A percentile compares a stretch with the other conserved stretches of the same genome.
Conservation (phyloP, 768 basidiomycete species). For the Lanmaoa pseudosensibilis region DNA sequence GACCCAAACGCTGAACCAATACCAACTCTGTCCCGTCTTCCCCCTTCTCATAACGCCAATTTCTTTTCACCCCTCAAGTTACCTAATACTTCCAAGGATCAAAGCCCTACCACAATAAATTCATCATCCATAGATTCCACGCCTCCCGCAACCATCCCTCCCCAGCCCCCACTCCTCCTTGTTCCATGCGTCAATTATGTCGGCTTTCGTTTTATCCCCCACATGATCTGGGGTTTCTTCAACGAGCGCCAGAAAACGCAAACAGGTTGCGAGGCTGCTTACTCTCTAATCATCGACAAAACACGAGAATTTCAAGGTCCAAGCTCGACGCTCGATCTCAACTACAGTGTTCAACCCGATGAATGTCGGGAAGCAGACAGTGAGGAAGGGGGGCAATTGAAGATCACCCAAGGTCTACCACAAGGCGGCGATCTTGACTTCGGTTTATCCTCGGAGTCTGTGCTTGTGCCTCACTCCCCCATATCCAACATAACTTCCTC, state of each 20-base stretch:
- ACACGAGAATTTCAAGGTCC: slow-evolving; percentile 60
- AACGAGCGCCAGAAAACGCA: slow-evolving; percentile 82
- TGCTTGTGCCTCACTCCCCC: slow-evolving; percentile 65
- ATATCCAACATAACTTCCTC: slow-evolving; percentile 63
- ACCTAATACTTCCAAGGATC: slow-evolving; percentile 21
- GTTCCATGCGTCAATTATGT: slow-evolving; percentile 74
- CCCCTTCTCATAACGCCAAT: slow-evolving; percentile 34
- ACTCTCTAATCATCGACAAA: slow-evolving; percentile 61
- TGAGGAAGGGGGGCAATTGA: slow-evolving; percentile 8
- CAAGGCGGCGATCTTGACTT: slow-evolving; percentile 71
- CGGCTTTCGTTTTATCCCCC: slow-evolving; percentile 80
- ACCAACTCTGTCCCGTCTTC: slow-evolving; percentile 41
- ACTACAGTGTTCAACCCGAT: slow-evolving; percentile 18
- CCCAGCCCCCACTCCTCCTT: slow-evolving; percentile 77
- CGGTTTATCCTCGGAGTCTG: slow-evolving; percentile 61
- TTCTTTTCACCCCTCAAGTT: slow-evolving; percentile 35
- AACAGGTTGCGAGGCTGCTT: slow-evolving; percentile 79
- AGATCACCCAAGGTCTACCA: not conserved
- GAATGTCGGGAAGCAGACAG: slow-evolving; percentile 3
- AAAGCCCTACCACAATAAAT: slow-evolving; percentile 16
- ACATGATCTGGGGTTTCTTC: slow-evolving; percentile 92
- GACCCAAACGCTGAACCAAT: slow-evolving; percentile 40
- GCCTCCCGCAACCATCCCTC: slow-evolving; percentile 59
- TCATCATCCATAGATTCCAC: slow-evolving; percentile 38
- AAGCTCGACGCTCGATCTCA: slow-evolving; percentile 14